Evolutionary conservation across 441 rosid genomes (phyloP), one percentile per base, ranked within the genome.

Genomic region (Gossypium schwendimanii): DNA sequence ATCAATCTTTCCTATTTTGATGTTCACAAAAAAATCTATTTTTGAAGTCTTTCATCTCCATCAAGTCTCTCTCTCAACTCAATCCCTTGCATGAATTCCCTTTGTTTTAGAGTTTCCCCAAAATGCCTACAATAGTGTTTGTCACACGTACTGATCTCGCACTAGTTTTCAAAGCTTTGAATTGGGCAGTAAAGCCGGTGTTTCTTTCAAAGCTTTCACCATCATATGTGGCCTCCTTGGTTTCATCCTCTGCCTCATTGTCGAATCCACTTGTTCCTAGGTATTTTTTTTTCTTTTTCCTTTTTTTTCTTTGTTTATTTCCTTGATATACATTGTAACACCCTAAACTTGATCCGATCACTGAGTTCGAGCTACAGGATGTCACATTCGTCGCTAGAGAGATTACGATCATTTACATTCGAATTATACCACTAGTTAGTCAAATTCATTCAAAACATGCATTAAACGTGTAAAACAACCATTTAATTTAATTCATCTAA

Each of bases 211-310:
- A 1, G 81, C 85, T 74, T 73, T 86, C 12, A 91, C 92, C 57
- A 83, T 91, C 45, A 77, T 89, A 26, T 87, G 80, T 20, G 97
- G 99, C 63, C 80, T 95, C 8, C 77, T 85, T 18, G 86, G 96
- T 85, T 95, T 91, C 84, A 63, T 89, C 69, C 89, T 95, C 26
- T 92, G 93, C 72, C 90, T 95, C 55, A 52, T 87, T 9, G 96
- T 96, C 0, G 98, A 95, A 87, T 93, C 93, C 69, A 85, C 92
- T 10, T 93, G 88, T 74, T 88, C 99, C 18, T 88, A 79, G 96
- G 98, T 94, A 80, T 31, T 6, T 0, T 8, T 21, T 12, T 49
- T 3, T 26, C 15, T n/a, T 24, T 24, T 14, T 14, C 4, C 5
- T 12, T 45, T 45, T 10, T 45, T 45, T 14, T 15, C 33, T 64